Percentiles rank a stretch among this genome's conserved stretches.
phyloP scores from a whole-genome alignment of 2,329 filamentous ascomycete genomes.

The Exophiala phaeomuriformis region DNA sequence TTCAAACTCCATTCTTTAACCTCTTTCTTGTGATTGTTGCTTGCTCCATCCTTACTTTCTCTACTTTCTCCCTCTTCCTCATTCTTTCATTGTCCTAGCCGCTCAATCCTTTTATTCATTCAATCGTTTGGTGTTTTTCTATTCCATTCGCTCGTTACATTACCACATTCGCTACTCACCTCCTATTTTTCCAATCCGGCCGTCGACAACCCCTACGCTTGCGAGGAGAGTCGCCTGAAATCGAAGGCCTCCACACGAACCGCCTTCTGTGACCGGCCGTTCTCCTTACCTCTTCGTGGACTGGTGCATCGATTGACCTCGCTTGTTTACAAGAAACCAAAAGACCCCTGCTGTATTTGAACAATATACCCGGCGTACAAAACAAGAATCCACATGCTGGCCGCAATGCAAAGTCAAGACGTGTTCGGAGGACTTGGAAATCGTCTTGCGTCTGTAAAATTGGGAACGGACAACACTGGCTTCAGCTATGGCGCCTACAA shows the following conservation, averaged over 20 bases:
- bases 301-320: background rate
- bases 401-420: slow-evolving; percentile 73
- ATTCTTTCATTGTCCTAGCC: slow-evolving; percentile 18
- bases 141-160: slow-evolving; percentile 22
- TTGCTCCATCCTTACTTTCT: slow-evolving; percentile 7
- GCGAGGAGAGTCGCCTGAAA: slow-evolving; percentile 5
- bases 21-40: slow-evolving; percentile 14
- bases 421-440: slow-evolving; percentile 36
- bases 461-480: slow-evolving; percentile 64
- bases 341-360: slow-evolving; percentile 13
- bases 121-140: slow-evolving; percentile 25
- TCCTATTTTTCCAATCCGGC: slow-evolving; percentile 15
- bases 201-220: slow-evolving; percentile 26
- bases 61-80: slow-evolving; percentile 15
- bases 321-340: background rate
- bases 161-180: slow-evolving; percentile 23
- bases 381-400: slow-evolving; percentile 43
- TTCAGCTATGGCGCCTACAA: slow-evolving; percentile 90
- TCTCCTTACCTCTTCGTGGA: background rate
- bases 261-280: slow-evolving; percentile 3
- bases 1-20: slow-evolving; percentile 5
- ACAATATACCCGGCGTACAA: slow-evolving; percentile 15
- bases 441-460: slow-evolving; percentile 47
- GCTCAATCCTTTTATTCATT: slow-evolving; percentile 25
- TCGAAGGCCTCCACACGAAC: background rate